Conservation (phyloP, 306 rosid species). For the Quercus bicolor region DNA sequence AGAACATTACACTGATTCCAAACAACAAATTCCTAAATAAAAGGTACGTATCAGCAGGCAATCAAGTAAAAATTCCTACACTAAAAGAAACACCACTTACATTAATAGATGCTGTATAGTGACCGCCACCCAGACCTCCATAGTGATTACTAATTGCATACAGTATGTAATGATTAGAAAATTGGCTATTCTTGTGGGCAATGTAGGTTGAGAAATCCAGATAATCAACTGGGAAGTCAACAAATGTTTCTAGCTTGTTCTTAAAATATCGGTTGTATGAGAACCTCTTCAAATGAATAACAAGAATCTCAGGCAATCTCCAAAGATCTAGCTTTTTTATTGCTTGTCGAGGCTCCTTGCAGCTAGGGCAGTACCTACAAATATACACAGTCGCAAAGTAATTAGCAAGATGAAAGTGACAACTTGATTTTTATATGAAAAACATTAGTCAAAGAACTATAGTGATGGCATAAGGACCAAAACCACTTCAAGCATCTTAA, state of each 20-base stretch:
- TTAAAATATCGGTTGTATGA: conserved; percentile 44
- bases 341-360: conserved; percentile 78
- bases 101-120: conserved; percentile 75
- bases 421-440: background rate
- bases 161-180: conserved; percentile 47
- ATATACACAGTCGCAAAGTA: conserved; percentile 18
- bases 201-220: conserved; percentile 57
- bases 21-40: background rate
- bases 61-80: background rate
- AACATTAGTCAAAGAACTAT: background rate
- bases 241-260: conserved; percentile 74
- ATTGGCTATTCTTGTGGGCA: conserved; percentile 25
- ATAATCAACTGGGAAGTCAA: conserved; percentile 73
- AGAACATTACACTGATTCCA: background rate
- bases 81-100: conserved; percentile 45
- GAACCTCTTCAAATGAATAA: conserved; percentile 86
- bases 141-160: conserved; percentile 84
- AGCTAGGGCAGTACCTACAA: conserved; percentile 72
- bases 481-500: background rate
- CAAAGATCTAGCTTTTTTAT: conserved; percentile 84
- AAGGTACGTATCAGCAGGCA: background rate
- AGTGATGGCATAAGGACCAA: background rate
- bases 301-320: conserved; percentile 87
- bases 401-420: background rate
- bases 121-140: conserved; percentile 84